Conservation (phyloP, 768 basidiomycete species). For the Kwoniella dejecticola region DNA sequence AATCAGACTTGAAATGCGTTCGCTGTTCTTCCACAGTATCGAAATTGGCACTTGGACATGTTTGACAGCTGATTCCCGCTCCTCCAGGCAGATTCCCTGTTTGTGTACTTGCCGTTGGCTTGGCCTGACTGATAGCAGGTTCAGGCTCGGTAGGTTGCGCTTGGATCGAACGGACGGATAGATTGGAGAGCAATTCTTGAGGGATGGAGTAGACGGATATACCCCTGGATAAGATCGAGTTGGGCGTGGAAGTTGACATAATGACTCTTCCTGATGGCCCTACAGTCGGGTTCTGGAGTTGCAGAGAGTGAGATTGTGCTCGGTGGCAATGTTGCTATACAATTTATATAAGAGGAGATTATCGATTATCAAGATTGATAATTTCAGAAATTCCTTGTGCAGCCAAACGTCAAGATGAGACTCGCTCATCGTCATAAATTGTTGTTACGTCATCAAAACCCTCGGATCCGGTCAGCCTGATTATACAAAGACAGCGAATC, state of each 20-base stretch:
- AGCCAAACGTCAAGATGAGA: not conserved
- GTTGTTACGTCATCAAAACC: not conserved
- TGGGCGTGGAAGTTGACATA: constrained; percentile 4
- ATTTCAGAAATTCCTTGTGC: not conserved
- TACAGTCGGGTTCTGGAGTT: not conserved
- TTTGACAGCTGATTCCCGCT: constrained; percentile 45
- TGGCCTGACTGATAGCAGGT: constrained; percentile 21
- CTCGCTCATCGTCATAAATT: constrained; percentile 7
- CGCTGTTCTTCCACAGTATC: constrained; percentile 77
- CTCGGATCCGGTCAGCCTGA: constrained; percentile 7
- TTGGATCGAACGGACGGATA: constrained; percentile 69
- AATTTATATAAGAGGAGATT: not conserved
- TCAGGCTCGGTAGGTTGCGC: constrained; percentile 37
- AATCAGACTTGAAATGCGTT: constrained; percentile 85
- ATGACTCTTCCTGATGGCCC: too few relatives aligned
- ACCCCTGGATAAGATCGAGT: constrained; percentile 31
- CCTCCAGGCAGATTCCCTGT: constrained; percentile 2
- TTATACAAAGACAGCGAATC: not conserved
- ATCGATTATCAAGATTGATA: not conserved
- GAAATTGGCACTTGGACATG: constrained; percentile 64
- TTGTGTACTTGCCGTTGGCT: not conserved
- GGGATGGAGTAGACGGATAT: constrained; percentile 69
- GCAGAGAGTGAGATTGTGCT: not conserved
- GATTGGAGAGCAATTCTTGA: constrained; percentile 66
- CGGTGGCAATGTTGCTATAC: not conserved